Base-by-base conservation (phyloP, 2,329 filamentous ascomycete species). In the Ophiognomonia clavigignenti-juglandacearum region DNA sequence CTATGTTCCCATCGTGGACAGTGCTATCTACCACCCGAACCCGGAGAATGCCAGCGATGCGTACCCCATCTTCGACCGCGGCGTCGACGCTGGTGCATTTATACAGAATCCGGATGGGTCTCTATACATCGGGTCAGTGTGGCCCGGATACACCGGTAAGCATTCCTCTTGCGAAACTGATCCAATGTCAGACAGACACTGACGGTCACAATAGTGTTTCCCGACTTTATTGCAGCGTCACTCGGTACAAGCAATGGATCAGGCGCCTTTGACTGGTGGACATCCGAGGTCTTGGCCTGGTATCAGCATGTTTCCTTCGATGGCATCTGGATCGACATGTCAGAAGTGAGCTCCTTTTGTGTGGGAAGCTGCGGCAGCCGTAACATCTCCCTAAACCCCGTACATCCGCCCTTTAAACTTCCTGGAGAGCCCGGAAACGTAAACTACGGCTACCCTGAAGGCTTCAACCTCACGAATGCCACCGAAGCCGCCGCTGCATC, bases 1-100 rank as follows among this genome's bases (percentile, higher is more conserved):
- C n/a, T 85, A 86, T 47, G 74, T 87, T 2, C 73, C 88, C 16
- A 91, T 91, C 65, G 80, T 91, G 11, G 87, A 92, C 58, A 79
- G 83, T 2, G 80, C 80, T 11, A 70, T 78, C 40, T 90, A 90
- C 59, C 77, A 80, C 22, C 86, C 86, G 0, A 85, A 88, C 55
- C 83, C 83, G 0, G 67, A 78, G n/a, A 86, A 89, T 57, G 70
- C 71, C 2, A 79, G 72, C 31, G 86, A 89, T 62, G 73, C 72
- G 37, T 86, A 82, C 59, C 68, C 70, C 2, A 68, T 78, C 0
- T 90, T 81, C 61, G 69, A 82, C 43, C 73, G 78, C 14, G 86
- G 85, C 0, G 63, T 79, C 1, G 72, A 77, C 6, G 66, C 75
- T n/a, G 74, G 69, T 45, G 67, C 66, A 8, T 73, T 73, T 54